Base-by-base conservation (phyloP, 2,329 filamentous ascomycete species). In the Phialophora tarda region DNA sequence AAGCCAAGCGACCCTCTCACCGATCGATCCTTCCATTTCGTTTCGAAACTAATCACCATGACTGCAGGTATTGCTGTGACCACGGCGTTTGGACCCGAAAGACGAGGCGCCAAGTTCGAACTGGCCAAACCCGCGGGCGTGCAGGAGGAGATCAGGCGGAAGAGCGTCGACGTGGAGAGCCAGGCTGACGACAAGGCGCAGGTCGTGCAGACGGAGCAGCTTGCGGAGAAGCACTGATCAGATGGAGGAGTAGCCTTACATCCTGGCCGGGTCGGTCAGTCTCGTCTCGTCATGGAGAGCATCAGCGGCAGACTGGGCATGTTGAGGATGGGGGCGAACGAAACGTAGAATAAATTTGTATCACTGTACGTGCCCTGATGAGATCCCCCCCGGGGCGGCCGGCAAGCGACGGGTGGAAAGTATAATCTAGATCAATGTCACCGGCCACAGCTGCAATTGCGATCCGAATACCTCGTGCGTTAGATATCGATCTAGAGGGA, bases 81-180 rank as follows among this genome's bases (percentile, higher is more conserved):
- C 0, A 86, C 88, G 4, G 86, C 89, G 32, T 74, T 93, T 62
- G 91, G 91, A 0, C 90, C 90, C 0, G 91, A 93, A 84, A 90
- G 88, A 79, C 84, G 88, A 54, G 91, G 91, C 1, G 82, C 89
- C 21, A 81, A 84, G 64, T 93, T 94, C 71, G 90, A 91, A 75
- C 80, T 83, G 63, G 85, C 83, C 4, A 79, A 79, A 4, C 82
- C 84, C 41, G 85, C 84, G 4, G 84, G 83, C 47, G 67, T 64
- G 21, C 47, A 44, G 17, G 65, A 68, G 62, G 59, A 41, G 34
- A 51, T 61, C n/a, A 32, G 62, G 12, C 26, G 50, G 11, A 67
- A 67, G 56, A 54, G 47, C 17, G 34, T 63, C 34, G 61, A 59
- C 44, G 65, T 56, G 4, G 65, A 67, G 55, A 64, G 56, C n/a